Base-by-base conservation (phyloP, 2,329 filamentous ascomycete species). In the Colletotrichum sp. region DNA sequence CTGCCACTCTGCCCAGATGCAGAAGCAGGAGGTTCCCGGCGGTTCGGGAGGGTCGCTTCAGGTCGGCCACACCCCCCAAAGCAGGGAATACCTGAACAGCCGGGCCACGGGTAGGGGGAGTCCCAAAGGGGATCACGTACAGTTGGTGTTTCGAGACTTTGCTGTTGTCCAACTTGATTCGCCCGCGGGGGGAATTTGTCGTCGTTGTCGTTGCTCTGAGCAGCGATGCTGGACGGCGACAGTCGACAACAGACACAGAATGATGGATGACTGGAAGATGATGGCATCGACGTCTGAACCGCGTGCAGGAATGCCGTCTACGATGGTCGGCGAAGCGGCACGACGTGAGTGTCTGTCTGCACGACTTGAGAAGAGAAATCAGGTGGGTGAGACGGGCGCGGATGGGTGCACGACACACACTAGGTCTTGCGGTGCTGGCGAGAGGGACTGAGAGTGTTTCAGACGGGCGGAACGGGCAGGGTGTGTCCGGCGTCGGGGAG, bases 81-180 rank as follows among this genome's bases (percentile, higher is more conserved):
- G 76, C 78, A 77, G 77, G 79, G 78, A 76, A 79, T 70, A 78
- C 76, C 77, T 80, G 76, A 79, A 78, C 78, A 80, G 80, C 77
- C 78, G 78, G 78, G 80, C 81, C 76, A 77, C 78, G 81, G 76
- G 80, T 77, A 80, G 79, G 79, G 70, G 79, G 76, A 76, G 76
- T 70, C 73, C 74, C 78, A 73, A 79, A 78, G 76, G 79, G 79
- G 78, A 82, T 82, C 83, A 85, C 84, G 79, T 85, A 85, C 84
- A 79, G 76, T 81, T 82, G 79, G 80, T 76, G 84, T 86, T 86
- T 86, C 83, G 84, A 81, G 79, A 80, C 73, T 78, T 79, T 76
- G 79, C 79, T 27, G 31, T 51, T 27, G 55, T 47, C 75, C 75
- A 77, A 76, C 71, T 77, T 79, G 77, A 78, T 80, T 77, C 71